A percentile compares a stretch with the other conserved stretches of the same genome.
Evolutionary conservation across 148 eudicot species (phyloP).

Genomic region (Selenicereus undatus): DNA sequence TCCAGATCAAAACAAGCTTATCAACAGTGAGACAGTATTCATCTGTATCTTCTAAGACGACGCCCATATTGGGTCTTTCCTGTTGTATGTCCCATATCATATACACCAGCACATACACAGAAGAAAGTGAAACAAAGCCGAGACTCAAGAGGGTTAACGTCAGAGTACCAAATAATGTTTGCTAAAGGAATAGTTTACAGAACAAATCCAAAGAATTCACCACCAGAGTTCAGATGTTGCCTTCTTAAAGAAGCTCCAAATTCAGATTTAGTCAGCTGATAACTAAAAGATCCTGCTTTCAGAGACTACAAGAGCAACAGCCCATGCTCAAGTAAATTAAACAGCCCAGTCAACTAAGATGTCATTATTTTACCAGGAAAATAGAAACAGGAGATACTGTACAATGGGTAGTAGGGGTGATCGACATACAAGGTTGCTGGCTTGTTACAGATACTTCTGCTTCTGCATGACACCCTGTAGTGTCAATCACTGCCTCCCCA

Average conservation of each 20-base stretch:
- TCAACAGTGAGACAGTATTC: not conserved
- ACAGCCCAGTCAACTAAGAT: slow-evolving; percentile 13
- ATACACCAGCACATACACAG: not conserved
- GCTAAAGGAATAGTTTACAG: slow-evolving; percentile 4
- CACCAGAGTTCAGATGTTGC: not conserved
- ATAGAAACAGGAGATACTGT: slow-evolving; percentile 17
- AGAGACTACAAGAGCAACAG: slow-evolving; percentile 3
- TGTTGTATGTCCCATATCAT: not conserved
- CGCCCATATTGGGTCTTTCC: not conserved
- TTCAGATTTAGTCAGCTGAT: slow-evolving; percentile 6
- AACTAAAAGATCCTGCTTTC: slow-evolving; percentile 12
- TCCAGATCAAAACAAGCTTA: not conserved
- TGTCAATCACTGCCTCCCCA: slow-evolving; percentile 44
- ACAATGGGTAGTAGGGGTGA: slow-evolving; percentile 15
- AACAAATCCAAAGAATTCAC: slow-evolving; percentile 24
- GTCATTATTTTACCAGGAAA: slow-evolving; percentile 24
- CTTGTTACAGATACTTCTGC: not conserved
- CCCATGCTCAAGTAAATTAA: not conserved
- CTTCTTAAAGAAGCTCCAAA: not conserved
- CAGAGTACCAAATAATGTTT: not conserved
- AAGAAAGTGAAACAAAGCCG: not conserved
- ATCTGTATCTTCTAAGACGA: not conserved
- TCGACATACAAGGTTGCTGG: slow-evolving; percentile 12
- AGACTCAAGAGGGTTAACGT: not conserved
- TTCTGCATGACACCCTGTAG: slow-evolving; percentile 3